Percentiles rank a stretch among this genome's conserved stretches.
Conservation (phyloP, 495 filamentous ascomycete species). For the Physcia stellaris region DNA sequence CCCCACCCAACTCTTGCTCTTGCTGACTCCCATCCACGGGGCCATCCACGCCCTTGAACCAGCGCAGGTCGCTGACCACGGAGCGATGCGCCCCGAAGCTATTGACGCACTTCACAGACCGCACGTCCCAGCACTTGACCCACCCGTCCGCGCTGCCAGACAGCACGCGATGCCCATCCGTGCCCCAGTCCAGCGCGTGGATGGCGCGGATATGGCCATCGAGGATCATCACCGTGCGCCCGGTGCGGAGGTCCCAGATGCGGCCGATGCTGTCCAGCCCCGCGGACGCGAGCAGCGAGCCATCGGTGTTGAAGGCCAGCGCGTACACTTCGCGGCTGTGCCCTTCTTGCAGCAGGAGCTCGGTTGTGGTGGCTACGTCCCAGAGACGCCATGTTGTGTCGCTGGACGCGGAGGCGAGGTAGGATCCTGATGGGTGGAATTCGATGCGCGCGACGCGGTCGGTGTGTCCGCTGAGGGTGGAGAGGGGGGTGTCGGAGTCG, state of each 20-base stretch:
- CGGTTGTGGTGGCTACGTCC: conserved; percentile 76
- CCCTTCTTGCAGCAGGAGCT: conserved; percentile 84
- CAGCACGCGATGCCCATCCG: conserved; percentile 77
- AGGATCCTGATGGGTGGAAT: conserved; percentile 84
- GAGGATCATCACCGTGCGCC: conserved; percentile 88
- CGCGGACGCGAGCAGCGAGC: conserved; percentile 76
- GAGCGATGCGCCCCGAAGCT: conserved; percentile 85
- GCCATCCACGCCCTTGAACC: conserved; percentile 76
- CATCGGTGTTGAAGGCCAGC: conserved; percentile 78
- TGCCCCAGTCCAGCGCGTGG: conserved; percentile 80
- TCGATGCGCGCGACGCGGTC: conserved; percentile 83
- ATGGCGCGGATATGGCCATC: conserved; percentile 91
- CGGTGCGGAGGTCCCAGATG: conserved; percentile 93
- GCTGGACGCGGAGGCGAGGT: conserved; percentile 84
- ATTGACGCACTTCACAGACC: conserved; percentile 69
- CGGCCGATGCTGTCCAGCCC: conserved; percentile 89
- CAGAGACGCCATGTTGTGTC: conserved; percentile 97
- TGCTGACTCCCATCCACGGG: too few relatives aligned
- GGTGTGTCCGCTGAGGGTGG: conserved; percentile 73
- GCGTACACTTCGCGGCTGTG: conserved; percentile 87
- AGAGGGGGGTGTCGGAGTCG: conserved; percentile 63
- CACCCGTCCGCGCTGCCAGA: conserved; percentile 89
- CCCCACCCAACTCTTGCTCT: conserved; percentile 10
- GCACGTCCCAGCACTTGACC: conserved; percentile 94
- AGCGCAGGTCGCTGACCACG: conserved; percentile 81